Conservation (phyloP, 2,329 filamentous ascomycete genomes). For the Exophiala spinifera region DNA sequence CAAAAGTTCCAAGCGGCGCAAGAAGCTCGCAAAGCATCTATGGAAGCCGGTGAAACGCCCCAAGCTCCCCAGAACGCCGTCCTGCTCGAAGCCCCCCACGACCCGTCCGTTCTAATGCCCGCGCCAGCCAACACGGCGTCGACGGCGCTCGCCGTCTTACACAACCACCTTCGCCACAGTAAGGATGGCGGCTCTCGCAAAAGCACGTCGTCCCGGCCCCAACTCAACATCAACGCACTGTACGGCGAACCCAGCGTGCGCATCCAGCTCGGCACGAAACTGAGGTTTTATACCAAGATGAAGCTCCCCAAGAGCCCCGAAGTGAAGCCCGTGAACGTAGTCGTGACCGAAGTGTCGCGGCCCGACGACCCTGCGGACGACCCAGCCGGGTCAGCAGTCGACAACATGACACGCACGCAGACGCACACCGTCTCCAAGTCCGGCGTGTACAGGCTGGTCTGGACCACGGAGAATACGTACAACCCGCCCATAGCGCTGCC, state of each 20-base stretch:
- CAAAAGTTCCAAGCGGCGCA: slow-evolving; percentile 25
- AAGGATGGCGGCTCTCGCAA: slow-evolving; percentile 8
- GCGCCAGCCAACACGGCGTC: slow-evolving; percentile 21
- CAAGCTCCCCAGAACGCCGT: slow-evolving; percentile 9
- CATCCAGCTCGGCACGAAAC: slow-evolving; percentile 40
- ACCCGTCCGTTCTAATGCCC: slow-evolving; percentile 18
- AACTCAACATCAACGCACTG: slow-evolving; percentile 24
- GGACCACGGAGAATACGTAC: slow-evolving; percentile 33
- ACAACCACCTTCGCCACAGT: too few species aligned
- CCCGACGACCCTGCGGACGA: slow-evolving; percentile 27
- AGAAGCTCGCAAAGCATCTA: slow-evolving; percentile 20
- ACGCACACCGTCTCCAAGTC: slow-evolving; percentile 22
- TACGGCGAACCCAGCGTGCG: slow-evolving; percentile 29
- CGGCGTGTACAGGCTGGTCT: slow-evolving; percentile 33
- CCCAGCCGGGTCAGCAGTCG: background rate
- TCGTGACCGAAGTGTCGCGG: slow-evolving; percentile 27
- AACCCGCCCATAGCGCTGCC: slow-evolving; percentile 34
- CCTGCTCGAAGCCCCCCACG: slow-evolving; percentile 18
- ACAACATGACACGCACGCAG: slow-evolving; percentile 30
- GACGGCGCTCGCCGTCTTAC: slow-evolving; percentile 11
- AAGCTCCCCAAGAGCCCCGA: slow-evolving; percentile 31
- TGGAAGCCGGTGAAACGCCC: slow-evolving; percentile 15
- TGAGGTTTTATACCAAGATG: slow-evolving; percentile 47
- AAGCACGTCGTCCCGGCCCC: slow-evolving; percentile 6
- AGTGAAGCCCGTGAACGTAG: slow-evolving; percentile 18